Conservation (phyloP, 352 stramenopile genomes). For the Pythium utonaiense region DNA sequence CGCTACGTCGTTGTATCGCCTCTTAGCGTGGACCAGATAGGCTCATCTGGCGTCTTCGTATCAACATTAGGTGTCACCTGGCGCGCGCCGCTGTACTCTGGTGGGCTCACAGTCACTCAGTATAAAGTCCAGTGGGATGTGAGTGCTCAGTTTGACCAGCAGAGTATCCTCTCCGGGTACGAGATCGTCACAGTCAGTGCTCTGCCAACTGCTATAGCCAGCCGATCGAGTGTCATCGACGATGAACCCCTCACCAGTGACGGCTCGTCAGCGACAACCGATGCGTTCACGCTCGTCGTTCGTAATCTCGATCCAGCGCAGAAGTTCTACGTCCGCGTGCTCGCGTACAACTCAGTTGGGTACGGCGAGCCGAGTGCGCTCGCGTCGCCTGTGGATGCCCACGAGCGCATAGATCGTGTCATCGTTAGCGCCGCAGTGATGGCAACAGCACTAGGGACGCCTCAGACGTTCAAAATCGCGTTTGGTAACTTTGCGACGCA, state of each 20-base stretch:
- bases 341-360: slow-evolving; percentile 77
- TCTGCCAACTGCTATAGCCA: background rate
- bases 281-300: slow-evolving; percentile 41
- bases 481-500: slow-evolving; percentile 49
- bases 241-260: background rate
- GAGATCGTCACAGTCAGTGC: slow-evolving; percentile 26
- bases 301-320: slow-evolving; percentile 35
- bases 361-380: slow-evolving; percentile 51
- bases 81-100: slow-evolving; percentile 55
- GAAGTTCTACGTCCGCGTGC: slow-evolving; percentile 77
- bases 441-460: slow-evolving; percentile 24
- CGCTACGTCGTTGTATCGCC: slow-evolving; percentile 34
- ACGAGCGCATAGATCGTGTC: slow-evolving; percentile 51
- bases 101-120: slow-evolving; percentile 75
- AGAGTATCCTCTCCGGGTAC: slow-evolving; percentile 56
- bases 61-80: slow-evolving; percentile 73
- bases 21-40: slow-evolving; percentile 28
- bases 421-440: slow-evolving; percentile 33
- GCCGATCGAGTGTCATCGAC: background rate
- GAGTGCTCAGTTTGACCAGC: slow-evolving; percentile 74
- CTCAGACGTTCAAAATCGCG: slow-evolving; percentile 51
- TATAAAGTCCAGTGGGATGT: slow-evolving; percentile 94
- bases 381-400: slow-evolving; percentile 39
- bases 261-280: background rate
- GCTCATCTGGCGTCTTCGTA: no score